These are phyloP conservation scores for Lasiodiplodia gonubiensis DNA, from an alignment of 2,329 filamentous ascomycete species.

Conservation along the genomic window DNA sequence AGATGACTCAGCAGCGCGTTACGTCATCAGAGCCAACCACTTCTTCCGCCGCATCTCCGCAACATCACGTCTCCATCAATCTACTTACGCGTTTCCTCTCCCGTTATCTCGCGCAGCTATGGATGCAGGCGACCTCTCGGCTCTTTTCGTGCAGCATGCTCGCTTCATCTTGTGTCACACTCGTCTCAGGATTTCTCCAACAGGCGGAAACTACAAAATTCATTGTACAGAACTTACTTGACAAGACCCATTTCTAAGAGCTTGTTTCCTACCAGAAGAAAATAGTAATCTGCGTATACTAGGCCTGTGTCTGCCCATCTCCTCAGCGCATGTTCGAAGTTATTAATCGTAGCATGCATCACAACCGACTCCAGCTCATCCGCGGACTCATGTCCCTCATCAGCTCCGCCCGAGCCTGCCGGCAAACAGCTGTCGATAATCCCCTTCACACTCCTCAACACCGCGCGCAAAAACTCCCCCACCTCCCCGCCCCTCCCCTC, in stretches of 20 bases:
- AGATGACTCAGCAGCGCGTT: not conserved
- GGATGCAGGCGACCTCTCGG: too few species aligned
- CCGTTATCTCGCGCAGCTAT: too few species aligned
- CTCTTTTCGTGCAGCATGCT: too few species aligned
- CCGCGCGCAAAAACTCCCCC: not conserved
- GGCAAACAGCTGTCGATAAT: not conserved
- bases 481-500: constrained; percentile 37
- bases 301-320: constrained; percentile 52
- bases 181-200: too few species aligned
- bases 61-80: too few species aligned
- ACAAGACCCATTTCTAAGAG: constrained; percentile 41
- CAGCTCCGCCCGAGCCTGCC: not conserved
- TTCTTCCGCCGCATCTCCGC: too few species aligned
- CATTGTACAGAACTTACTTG: not conserved
- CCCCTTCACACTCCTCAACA: not conserved
- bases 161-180: too few species aligned
- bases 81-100: too few species aligned
- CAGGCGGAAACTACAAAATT: too few species aligned
- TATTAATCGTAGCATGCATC: constrained; percentile 52
- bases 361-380: constrained; percentile 50
- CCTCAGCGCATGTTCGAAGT: constrained; percentile 49
- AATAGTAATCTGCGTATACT: constrained; percentile 56
- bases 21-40: not conserved
- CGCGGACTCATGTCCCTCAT: not conserved
- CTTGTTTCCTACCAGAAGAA: constrained; percentile 51